Evolutionary conservation across 805 yeast species (phyloP).

Genomic region (Candida glaebosa): DNA sequence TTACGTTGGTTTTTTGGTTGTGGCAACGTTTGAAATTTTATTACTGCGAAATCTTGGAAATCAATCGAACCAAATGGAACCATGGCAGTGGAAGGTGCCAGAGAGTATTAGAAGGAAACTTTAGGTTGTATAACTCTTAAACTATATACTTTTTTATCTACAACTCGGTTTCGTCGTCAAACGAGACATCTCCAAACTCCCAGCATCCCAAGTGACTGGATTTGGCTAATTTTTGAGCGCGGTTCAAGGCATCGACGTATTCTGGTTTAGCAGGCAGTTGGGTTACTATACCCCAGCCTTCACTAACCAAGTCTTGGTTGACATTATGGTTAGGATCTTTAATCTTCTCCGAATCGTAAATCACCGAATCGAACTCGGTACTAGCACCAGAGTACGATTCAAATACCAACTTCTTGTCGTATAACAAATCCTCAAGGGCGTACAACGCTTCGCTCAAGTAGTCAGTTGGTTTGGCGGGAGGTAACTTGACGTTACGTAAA

Average conservation of each 20-base stretch:
- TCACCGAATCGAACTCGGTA: constrained; percentile 47
- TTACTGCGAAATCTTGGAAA: neutral
- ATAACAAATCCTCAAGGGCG: constrained; percentile 49
- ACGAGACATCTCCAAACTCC: constrained; percentile 72
- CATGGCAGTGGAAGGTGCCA: too few species aligned
- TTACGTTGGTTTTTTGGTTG: neutral
- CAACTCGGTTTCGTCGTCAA: constrained; percentile 41
- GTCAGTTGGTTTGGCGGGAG: constrained; percentile 54
- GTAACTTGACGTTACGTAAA: constrained; percentile 52
- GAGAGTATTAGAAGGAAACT: too few species aligned
- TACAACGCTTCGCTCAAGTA: constrained; percentile 53
- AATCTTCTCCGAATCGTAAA: constrained; percentile 55
- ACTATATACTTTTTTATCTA: neutral
- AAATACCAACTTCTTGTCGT: constrained; percentile 53
- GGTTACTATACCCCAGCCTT: constrained; percentile 56
- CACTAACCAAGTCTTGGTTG: constrained; percentile 53
- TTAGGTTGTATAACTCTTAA: neutral
- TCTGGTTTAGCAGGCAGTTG: constrained; percentile 29
- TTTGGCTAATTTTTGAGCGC: constrained; percentile 49
- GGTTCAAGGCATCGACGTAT: constrained; percentile 31
- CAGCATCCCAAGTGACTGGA: constrained; percentile 58
- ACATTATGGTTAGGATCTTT: constrained; percentile 55
- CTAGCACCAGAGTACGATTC: constrained; percentile 44
- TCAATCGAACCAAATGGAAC: neutral
- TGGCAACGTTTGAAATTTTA: too few species aligned